These are phyloP conservation scores for Trebouxia gelatinosa DNA, from an alignment of 163 green algal species.

Conservation along the genomic window DNA sequence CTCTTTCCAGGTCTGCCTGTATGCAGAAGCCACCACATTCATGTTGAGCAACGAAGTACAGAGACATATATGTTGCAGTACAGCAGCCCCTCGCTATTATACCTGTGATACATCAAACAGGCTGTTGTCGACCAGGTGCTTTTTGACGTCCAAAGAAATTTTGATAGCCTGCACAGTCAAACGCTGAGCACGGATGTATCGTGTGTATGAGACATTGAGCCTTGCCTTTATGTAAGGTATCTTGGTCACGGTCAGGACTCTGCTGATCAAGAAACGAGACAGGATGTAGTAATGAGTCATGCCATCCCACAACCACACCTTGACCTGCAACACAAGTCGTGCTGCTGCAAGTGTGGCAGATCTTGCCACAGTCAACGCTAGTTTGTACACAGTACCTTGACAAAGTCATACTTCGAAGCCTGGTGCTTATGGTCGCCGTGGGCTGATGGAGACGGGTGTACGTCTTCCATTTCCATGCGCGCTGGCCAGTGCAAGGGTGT, in stretches of 20 bases:
- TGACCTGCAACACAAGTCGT: conserved; percentile 54
- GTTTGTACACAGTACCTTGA: conserved; percentile 54
- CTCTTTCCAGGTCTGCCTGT: conserved; percentile 72
- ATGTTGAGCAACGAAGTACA: background rate
- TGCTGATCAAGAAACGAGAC: conserved; percentile 85
- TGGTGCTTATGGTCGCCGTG: too few relatives aligned
- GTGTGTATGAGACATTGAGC: background rate
- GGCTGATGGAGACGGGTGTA: too few relatives aligned
- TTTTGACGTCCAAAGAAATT: conserved; percentile 92
- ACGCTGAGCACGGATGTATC: background rate
- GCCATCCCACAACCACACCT: conserved; percentile 78
- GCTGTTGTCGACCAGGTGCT: conserved; percentile 87
- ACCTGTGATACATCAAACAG: conserved; percentile 83
- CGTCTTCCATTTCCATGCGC: too few relatives aligned
- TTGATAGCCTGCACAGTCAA: conserved; percentile 73
- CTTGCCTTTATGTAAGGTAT: conserved; percentile 78
- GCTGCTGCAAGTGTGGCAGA: background rate
- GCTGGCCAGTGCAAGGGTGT: too few relatives aligned
- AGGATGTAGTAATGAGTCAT: conserved; percentile 90
- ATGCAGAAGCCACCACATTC: background rate
- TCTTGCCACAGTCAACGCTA: too few relatives aligned
- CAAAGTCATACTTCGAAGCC: conserved; percentile 71
- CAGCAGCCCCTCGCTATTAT: background rate
- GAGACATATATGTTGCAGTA: background rate
- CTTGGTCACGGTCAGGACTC: conserved; percentile 88